These are phyloP conservation scores for Daldinia caldariorum DNA, from an alignment of 495 filamentous ascomycete genomes.

Conservation along the genomic window DNA sequence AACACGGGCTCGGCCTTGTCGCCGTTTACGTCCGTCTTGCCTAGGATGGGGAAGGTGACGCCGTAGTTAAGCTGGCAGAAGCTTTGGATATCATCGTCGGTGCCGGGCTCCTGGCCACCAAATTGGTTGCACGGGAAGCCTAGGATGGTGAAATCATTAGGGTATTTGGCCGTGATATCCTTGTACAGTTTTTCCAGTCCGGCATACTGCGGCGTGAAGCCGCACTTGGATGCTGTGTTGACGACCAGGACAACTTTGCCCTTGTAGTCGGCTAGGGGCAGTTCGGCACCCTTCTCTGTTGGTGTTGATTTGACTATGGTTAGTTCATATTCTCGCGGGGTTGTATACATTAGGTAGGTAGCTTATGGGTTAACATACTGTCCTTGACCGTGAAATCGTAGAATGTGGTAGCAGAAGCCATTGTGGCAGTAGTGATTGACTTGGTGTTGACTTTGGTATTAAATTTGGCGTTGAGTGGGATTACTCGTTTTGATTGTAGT, in stretches of 20 bases:
- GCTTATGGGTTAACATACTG: slow-evolving; percentile 64
- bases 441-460: slow-evolving; percentile 6
- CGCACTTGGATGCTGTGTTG: slow-evolving; percentile 99
- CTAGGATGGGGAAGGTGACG: slow-evolving; percentile 89
- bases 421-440: slow-evolving; percentile 61
- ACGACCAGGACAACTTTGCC: slow-evolving; percentile 95
- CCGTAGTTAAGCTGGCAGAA: slow-evolving; percentile 98
- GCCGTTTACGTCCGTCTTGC: slow-evolving; percentile 94
- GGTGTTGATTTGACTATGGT: slow-evolving; percentile 4
- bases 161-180: slow-evolving; percentile 70
- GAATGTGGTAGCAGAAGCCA: slow-evolving; percentile 89
- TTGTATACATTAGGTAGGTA: background rate
- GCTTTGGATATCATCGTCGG: slow-evolving; percentile 86
- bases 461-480: background rate
- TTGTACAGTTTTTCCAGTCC: slow-evolving; percentile 93
- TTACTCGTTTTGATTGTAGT: slow-evolving; percentile 9
- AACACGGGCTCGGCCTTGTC: slow-evolving; percentile 80
- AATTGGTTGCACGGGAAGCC: slow-evolving; percentile 99
- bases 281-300: slow-evolving; percentile 78
- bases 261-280: slow-evolving; percentile 72
- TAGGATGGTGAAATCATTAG: slow-evolving; percentile 82
- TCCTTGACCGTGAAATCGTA: slow-evolving; percentile 90
- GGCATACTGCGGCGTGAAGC: slow-evolving; percentile 96
- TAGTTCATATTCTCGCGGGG: slow-evolving; percentile 8
- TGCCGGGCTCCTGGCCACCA: slow-evolving; percentile 85